Conservation (phyloP, 2,329 filamentous ascomycete genomes). For the Fusarium sp. region DNA sequence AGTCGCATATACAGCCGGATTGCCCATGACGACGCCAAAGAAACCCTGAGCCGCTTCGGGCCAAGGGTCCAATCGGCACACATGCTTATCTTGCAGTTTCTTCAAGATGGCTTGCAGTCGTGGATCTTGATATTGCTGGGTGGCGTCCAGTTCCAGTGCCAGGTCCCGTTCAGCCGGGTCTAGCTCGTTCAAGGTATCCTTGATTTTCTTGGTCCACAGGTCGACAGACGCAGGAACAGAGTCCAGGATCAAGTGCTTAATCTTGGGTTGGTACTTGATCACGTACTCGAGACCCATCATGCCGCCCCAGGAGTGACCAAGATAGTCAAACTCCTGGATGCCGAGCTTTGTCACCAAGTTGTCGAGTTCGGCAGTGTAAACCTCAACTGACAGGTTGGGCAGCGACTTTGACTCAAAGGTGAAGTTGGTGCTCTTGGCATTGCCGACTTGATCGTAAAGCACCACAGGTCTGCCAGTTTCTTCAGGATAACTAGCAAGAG, state of each 20-base stretch:
- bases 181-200: slow-evolving; percentile 12
- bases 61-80: slow-evolving; percentile 12
- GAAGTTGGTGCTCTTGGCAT: slow-evolving; percentile 14
- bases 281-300: slow-evolving; percentile 10
- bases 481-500: slow-evolving; percentile 3
- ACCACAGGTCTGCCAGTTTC: slow-evolving; percentile 13
- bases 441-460: slow-evolving; percentile 9
- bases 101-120: slow-evolving; percentile 7
- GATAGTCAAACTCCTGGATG: slow-evolving; percentile 12
- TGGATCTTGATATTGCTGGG: slow-evolving; percentile 8
- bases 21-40: slow-evolving; percentile 3
- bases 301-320: slow-evolving; percentile 13
- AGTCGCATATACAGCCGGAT: slow-evolving; percentile 8
- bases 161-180: slow-evolving; percentile 2
- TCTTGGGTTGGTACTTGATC: slow-evolving; percentile 9
- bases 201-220: slow-evolving; percentile 12
- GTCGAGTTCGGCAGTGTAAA: slow-evolving; percentile 11
- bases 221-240: slow-evolving; percentile 11
- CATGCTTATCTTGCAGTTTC: slow-evolving; percentile 11
- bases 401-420: slow-evolving; percentile 10
- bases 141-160: not conserved
- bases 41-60: slow-evolving; percentile 3
- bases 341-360: slow-evolving; percentile 13
- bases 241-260: slow-evolving; percentile 6
- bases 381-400: slow-evolving; percentile 9